phyloP scores from a whole-genome alignment of 148 eudicot genomes.

The Nyssa sinensis region DNA sequence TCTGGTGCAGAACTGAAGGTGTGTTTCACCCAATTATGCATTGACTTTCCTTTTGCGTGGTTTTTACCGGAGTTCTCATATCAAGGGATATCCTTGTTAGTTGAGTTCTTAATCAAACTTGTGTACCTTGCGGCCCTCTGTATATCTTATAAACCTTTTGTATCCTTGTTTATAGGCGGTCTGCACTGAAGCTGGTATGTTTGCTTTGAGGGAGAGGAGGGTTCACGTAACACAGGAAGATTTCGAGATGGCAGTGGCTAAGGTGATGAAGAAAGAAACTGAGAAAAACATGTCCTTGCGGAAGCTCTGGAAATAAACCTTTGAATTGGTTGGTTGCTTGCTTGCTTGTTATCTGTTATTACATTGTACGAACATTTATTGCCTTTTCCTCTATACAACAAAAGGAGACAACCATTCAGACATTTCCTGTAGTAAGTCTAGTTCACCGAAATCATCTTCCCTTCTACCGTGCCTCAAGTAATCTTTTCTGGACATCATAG shows the following conservation, averaged over 20 bases:
- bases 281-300: conserved; percentile 53
- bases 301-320: conserved; percentile 44
- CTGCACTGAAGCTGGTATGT: conserved; percentile 60
- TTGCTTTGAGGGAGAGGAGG: conserved; percentile 55
- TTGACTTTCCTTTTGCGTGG: neutral
- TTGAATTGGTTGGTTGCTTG: neutral
- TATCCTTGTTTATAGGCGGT: conserved; percentile 19
- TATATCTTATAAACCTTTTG: neutral
- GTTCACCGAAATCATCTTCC: neutral
- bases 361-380: neutral
- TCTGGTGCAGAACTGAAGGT: conserved; percentile 69
- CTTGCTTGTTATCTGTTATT: neutral
- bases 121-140: neutral
- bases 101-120: too few species aligned
- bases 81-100: too few species aligned
- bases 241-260: conserved; percentile 58
- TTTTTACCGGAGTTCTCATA: neutral
- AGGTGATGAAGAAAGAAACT: conserved; percentile 56
- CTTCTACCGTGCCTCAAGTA: neutral
- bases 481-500: neutral
- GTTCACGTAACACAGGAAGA: conserved; percentile 56
- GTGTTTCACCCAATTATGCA: conserved; percentile 4
- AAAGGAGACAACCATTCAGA: neutral
- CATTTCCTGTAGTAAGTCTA: too few species aligned
- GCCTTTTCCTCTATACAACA: neutral